Base-by-base conservation (phyloP, 257 asterid genomes). In the Scutellaria galericulata region DNA sequence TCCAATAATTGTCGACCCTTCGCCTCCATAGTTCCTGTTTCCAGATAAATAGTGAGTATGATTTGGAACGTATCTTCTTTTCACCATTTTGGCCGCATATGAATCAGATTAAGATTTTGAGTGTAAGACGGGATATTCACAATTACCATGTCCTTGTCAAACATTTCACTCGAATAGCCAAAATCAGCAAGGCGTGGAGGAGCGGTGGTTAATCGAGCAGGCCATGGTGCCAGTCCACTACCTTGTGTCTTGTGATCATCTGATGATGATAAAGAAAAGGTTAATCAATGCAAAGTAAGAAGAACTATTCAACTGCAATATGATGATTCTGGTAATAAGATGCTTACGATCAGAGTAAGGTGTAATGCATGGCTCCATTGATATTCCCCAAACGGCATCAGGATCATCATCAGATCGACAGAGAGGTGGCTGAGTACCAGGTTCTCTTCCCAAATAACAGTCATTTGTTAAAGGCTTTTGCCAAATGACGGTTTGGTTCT, bases 181-280 rank as follows among this genome's bases (percentile, higher is more conserved):
- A 94, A 88, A 86, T 94, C 99, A 76, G 97, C 89, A 79, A 94
- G 97, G 46, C 99, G 91, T 6, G 99, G 99, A 50, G 99, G 97
- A 63, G 96, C 89, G 66, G 97, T 41, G 46, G 95, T 88, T 72
- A 91, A 71, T 68, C 97, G 86, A 20, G 95, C 91, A 52, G 99
- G 99, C 99, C 99, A 94, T 39, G 97, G 97, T 57, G 90, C 93
- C 76, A 94, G 86, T 67, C 90, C 97, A 68, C 97, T 89, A 61
- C 99, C 99, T 58, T 73, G 72, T 53, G 88, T 76, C 70, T 80
- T 88, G 80, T 94, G 97, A 77, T 94, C 99, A 86, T 88, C 97
- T 94, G 89, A 72, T 67, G 48, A 60, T n/a, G 55, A 60, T 67
- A 64, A 74, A 63, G 54, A 14, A 75, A 57, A 65, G 37, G 47